phyloP scores from a whole-genome alignment of 768 basidiomycete species.

The Sistotremastrum niveocremeum region DNA sequence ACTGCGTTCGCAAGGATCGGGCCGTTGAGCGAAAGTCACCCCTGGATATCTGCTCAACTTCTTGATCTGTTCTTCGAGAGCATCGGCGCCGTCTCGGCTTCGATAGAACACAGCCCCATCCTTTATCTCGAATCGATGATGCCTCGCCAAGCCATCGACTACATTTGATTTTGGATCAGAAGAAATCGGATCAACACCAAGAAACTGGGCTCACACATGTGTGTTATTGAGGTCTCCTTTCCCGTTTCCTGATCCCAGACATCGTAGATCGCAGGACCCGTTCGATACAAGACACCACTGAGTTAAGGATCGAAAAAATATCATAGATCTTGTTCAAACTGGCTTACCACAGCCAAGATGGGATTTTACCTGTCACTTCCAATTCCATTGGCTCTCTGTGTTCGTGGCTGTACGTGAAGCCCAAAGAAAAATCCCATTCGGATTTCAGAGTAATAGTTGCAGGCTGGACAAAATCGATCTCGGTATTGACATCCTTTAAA shows the following conservation, averaged over 20 bases:
- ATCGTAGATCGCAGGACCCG: slow-evolving; percentile 20
- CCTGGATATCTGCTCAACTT: too few relatives aligned
- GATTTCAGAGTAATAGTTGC: too few relatives aligned
- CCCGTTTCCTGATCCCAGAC: too few relatives aligned
- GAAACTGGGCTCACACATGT: too few relatives aligned
- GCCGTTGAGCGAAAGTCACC: too few relatives aligned
- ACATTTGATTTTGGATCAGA: slow-evolving; percentile 9
- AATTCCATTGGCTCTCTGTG: slow-evolving; percentile 13
- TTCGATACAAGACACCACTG: slow-evolving; percentile 24
- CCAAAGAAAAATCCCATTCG: neutral
- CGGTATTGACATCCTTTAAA: too few relatives aligned
- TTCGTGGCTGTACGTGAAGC: slow-evolving; percentile 12
- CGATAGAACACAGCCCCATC: slow-evolving; percentile 5
- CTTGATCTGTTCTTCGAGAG: too few relatives aligned
- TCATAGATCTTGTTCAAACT: too few relatives aligned
- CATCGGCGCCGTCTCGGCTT: too few relatives aligned
- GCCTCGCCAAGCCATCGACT: slow-evolving; percentile 26
- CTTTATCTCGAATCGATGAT: slow-evolving; percentile 27
- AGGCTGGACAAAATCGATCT: too few relatives aligned
- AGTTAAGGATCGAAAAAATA: too few relatives aligned
- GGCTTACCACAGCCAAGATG: slow-evolving; percentile 8
- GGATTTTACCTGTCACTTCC: slow-evolving; percentile 14
- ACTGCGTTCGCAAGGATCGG: neutral
- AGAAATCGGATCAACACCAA: slow-evolving; percentile 11
- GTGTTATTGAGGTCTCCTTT: too few relatives aligned